Percentiles rank a stretch among this genome's conserved stretches.
Evolutionary conservation across 2,329 filamentous ascomycete genomes (phyloP).

Genomic region (Cercospora berteroae): DNA sequence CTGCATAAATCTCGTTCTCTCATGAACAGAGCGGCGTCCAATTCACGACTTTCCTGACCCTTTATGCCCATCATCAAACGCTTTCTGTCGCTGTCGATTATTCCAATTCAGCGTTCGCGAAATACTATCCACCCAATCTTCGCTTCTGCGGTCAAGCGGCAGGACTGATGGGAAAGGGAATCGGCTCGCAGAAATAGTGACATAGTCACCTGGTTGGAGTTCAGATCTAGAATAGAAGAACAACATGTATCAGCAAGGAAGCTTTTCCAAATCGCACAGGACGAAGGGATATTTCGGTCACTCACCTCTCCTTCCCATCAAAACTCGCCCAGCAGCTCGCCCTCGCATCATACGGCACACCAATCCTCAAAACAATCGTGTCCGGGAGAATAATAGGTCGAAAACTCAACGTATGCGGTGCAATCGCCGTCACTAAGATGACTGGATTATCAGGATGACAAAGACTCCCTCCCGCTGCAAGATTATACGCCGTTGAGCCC

Average conservation of each 20-base stretch:
- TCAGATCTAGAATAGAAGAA: constrained; percentile 46
- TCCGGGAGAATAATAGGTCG: constrained; percentile 95
- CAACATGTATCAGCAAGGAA: background rate
- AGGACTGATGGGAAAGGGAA: constrained; percentile 79
- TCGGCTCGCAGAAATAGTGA: constrained; percentile 75
- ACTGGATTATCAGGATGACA: constrained; percentile 97
- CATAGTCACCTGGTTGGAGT: constrained; percentile 74
- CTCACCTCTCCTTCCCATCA: constrained; percentile 78
- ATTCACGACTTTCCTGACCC: background rate
- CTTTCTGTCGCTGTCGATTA: constrained; percentile 73
- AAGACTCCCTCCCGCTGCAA: constrained; percentile 89
- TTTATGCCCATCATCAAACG: constrained; percentile 43
- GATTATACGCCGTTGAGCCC: constrained; percentile 91
- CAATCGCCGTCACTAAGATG: constrained; percentile 90
- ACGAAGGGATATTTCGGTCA: no score
- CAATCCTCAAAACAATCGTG: constrained; percentile 87
- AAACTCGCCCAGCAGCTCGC: constrained; percentile 97
- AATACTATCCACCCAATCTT: constrained; percentile 82
- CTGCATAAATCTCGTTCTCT: background rate
- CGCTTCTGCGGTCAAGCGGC: constrained; percentile 64
- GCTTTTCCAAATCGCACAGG: no score
- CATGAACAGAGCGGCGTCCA: background rate
- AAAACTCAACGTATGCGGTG: constrained; percentile 91
- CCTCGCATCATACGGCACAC: constrained; percentile 90
- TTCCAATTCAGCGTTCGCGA: constrained; percentile 79